These are phyloP conservation scores for Colletotrichum falcatum DNA, from an alignment of 2,329 filamentous ascomycete genomes.

Conservation along the genomic window DNA sequence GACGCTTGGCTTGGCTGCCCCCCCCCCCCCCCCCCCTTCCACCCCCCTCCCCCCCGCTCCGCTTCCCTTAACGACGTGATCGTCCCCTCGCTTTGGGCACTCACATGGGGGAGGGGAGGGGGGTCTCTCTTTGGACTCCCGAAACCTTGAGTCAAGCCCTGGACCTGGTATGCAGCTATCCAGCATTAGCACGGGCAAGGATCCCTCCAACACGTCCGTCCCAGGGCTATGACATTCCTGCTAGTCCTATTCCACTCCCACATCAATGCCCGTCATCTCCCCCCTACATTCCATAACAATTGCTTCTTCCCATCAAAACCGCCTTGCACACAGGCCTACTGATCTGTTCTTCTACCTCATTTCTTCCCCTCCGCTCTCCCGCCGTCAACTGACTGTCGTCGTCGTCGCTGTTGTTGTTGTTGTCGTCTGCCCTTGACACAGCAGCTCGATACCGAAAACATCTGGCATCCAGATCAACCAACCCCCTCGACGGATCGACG, in stretches of 20 bases:
- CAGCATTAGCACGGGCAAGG: slow-evolving; percentile 38
- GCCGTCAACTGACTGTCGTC: slow-evolving; percentile 36
- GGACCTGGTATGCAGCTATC: slow-evolving; percentile 42
- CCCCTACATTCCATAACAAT: slow-evolving; percentile 41
- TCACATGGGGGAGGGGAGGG: slow-evolving; percentile 34
- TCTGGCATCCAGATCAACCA: slow-evolving; percentile 5
- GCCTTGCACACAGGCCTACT: slow-evolving; percentile 35
- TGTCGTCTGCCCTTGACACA: slow-evolving; percentile 18
- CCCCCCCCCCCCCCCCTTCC: slow-evolving; percentile 19
- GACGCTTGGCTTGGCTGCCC: slow-evolving; percentile 30
- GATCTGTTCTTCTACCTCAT: slow-evolving; percentile 16
- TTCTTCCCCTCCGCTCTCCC: background rate
- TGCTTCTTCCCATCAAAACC: slow-evolving; percentile 38
- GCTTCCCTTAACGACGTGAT: slow-evolving; percentile 39
- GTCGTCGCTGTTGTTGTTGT: too few species aligned
- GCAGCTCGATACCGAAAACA: slow-evolving; percentile 23
- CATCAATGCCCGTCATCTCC: slow-evolving; percentile 41
- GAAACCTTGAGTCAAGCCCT: slow-evolving; percentile 42
- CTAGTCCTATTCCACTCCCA: slow-evolving; percentile 38
- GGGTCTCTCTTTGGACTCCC: slow-evolving; percentile 37
- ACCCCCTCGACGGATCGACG: slow-evolving; percentile 30
- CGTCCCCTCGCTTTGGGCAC: slow-evolving; percentile 41
- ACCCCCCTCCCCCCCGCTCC: slow-evolving; percentile 21
- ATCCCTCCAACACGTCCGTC: slow-evolving; percentile 39
- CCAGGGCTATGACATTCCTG: slow-evolving; percentile 42